Evolutionary conservation across 805 yeast genomes (phyloP), one percentile per base, ranked within the genome.

Genomic region (Metschnikowia lunata): DNA sequence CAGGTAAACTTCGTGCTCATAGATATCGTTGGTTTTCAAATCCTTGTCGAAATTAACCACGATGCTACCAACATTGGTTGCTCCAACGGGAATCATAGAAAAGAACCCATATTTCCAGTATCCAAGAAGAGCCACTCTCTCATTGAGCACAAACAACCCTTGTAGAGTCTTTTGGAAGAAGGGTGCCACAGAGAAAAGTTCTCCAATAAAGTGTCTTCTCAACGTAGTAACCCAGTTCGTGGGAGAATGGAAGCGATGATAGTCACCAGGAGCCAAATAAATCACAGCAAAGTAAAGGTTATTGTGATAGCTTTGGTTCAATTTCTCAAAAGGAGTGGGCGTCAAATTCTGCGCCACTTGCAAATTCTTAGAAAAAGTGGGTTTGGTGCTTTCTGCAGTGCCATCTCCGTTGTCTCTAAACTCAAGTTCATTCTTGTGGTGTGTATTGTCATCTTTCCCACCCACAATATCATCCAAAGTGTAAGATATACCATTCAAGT

Each of bases 31-130:
- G 11, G 99, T 93, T 32, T 83, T 77, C 58, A 93, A 76, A 58
- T 87, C 90, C 66, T 84, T 83, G 66, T 93, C 99, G 58, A 93
- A 93, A 60, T 90, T 88, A 52, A 93, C 76, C 47, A 85, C 82
- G 52, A 93, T 93, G 57, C 95, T 85, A 6, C 99, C 99, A 28
- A 93, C 99, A 66, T 93, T 93, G 2, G 99, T 93, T 23, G 99
- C 99, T 11, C 99, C 99, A 10, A 93, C 99, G 0, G 99, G 97
- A 0, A 96, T 91, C 99, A 93, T 93, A 52, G 95, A 84, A 69
- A 93, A 93, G 57, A 93, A 93, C 0, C 99, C 99, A 62, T 93
- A 78, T 61, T 85, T 87, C 99, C 99, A 93, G 58, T 88, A 82
- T 1, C 99, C 99, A 45, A 93, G 75, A 39, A 93, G 68, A 0